Conservation (phyloP, 225 moss, liverwort and hornwort genomes). For the Marchantia polymorpha region DNA sequence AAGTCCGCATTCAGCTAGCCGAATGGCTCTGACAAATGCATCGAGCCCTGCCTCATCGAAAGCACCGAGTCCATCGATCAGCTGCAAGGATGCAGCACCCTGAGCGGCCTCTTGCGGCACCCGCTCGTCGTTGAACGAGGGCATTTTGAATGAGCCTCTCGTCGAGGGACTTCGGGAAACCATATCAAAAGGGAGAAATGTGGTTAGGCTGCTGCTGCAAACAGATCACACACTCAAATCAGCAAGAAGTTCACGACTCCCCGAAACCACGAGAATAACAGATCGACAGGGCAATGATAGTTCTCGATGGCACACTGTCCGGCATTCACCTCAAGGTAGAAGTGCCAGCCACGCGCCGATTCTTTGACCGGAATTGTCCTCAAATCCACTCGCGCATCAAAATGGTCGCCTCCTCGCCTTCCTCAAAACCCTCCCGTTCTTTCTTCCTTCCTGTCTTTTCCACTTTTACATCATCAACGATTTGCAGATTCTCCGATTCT, state of each 20-base stretch:
- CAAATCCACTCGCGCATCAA: background rate
- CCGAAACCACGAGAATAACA: background rate
- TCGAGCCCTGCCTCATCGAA: constrained; percentile 62
- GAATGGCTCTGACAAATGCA: constrained; percentile 53
- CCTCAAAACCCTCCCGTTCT: constrained; percentile 1
- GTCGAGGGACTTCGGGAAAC: constrained; percentile 3
- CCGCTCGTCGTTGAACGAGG: constrained; percentile 6
- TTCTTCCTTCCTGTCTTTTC: constrained; percentile 4
- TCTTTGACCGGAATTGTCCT: constrained; percentile 1
- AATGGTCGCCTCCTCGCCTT: constrained; percentile 10
- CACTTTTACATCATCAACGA: constrained; percentile 4
- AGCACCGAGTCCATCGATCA: constrained; percentile 69
- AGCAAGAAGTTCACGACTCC: background rate
- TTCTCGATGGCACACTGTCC: background rate
- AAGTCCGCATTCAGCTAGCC: constrained; percentile 69
- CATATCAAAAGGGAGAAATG: background rate
- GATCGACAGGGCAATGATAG: background rate
- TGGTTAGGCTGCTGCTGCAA: constrained; percentile 10
- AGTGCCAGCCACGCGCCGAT: background rate
- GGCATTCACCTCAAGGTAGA: background rate
- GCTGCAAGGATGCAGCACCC: constrained; percentile 58
- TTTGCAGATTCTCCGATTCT: constrained; percentile 1
- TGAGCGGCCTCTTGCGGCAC: constrained; percentile 30
- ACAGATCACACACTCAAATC: constrained; percentile 12
- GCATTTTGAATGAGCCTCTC: constrained; percentile 20